Conservation (phyloP, 768 basidiomycete species). For the Grammothele lineata region DNA sequence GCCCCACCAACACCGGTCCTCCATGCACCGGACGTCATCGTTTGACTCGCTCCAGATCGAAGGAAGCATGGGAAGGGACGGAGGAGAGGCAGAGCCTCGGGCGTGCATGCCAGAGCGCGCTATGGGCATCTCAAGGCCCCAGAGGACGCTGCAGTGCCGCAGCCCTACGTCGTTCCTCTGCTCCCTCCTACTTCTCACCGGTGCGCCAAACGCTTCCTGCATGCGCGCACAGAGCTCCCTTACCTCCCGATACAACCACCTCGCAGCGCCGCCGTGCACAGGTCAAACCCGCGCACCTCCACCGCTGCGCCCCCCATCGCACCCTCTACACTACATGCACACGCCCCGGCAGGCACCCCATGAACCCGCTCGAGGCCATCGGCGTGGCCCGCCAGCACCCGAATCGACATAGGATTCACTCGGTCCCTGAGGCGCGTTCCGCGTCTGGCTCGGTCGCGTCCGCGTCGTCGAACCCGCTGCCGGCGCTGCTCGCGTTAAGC, state of each 20-base stretch:
- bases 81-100: constrained; percentile 38
- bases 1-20: constrained; percentile 9
- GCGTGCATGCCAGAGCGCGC: constrained; percentile 3
- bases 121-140: constrained; percentile 9
- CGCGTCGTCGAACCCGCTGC: constrained; percentile 40
- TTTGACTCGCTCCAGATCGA: constrained; percentile 36
- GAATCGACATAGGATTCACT: neutral
- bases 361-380: too few relatives aligned
- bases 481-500: constrained; percentile 61
- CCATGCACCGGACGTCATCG: constrained; percentile 6
- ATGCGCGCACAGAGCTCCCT: constrained; percentile 9
- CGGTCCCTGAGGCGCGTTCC: constrained; percentile 37
- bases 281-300: constrained; percentile 12
- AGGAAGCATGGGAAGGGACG: constrained; percentile 49
- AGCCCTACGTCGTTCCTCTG: constrained; percentile 7
- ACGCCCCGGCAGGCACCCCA: too few relatives aligned
- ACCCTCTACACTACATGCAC: too few relatives aligned
- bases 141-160: constrained; percentile 2
- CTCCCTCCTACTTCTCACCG: neutral
- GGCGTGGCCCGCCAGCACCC: too few relatives aligned
- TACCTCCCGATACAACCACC: constrained; percentile 6
- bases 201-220: constrained; percentile 5
- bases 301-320: too few relatives aligned
- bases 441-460: constrained; percentile 41
- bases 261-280: constrained; percentile 3